Evolutionary conservation across 257 asterid species (phyloP).

Genomic region (Euphrasia confusa): DNA sequence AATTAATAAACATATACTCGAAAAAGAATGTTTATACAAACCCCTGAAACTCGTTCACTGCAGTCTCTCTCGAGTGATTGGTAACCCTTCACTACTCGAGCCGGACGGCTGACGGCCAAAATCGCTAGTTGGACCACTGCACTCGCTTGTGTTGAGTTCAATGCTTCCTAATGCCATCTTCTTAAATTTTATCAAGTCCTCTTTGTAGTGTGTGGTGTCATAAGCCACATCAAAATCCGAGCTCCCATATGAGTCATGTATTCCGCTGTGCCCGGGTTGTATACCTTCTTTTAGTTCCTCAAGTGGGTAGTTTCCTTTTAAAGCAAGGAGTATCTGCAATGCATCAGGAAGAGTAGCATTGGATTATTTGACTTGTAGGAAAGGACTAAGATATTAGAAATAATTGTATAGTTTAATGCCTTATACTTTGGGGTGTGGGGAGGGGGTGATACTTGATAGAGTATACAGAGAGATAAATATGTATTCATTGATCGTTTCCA

Average conservation of each 20-base stretch:
- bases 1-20: conserved; percentile 5
- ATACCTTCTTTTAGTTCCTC: conserved; percentile 48
- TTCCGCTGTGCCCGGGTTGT: conserved; percentile 41
- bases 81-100: conserved; percentile 58
- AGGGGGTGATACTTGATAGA: not conserved
- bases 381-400: not conserved
- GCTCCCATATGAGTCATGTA: conserved; percentile 46
- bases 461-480: too few species aligned
- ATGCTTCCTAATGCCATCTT: conserved; percentile 64
- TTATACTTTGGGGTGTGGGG: not conserved
- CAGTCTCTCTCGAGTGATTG: conserved; percentile 28
- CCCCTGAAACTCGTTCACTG: conserved; percentile 9
- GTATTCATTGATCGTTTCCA: too few species aligned
- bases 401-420: not conserved
- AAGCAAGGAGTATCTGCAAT: conserved; percentile 63
- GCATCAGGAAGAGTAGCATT: conserved; percentile 16
- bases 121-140: conserved; percentile 69
- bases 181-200: conserved; percentile 68
- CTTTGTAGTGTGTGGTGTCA: conserved; percentile 62
- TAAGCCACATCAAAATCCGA: conserved; percentile 49
- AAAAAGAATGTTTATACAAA: not conserved
- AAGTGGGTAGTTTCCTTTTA: conserved; percentile 64
- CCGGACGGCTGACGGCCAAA: conserved; percentile 57
- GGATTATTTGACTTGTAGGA: too few species aligned
- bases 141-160: conserved; percentile 49